Conservation (phyloP, 371 early-diverging fungal genomes). For the Mortierella sp. region DNA sequence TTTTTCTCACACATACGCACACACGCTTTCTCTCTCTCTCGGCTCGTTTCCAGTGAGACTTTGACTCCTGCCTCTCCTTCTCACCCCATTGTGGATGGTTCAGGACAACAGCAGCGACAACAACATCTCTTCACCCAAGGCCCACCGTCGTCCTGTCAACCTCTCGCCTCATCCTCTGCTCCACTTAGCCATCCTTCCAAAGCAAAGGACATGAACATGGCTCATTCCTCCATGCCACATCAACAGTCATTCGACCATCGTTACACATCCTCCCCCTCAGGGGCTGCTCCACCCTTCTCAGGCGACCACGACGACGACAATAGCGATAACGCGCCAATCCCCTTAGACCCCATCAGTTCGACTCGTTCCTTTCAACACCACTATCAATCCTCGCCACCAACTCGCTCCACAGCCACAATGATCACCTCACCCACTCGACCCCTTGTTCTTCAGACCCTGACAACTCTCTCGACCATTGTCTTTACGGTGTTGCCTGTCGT, state of each 20-base stretch:
- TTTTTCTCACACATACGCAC: neutral
- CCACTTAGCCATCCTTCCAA: conserved; percentile 1
- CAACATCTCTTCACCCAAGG: neutral
- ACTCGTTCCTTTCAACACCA: too few species aligned
- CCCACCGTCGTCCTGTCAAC: neutral
- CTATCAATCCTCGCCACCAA: too few species aligned
- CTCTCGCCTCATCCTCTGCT: neutral
- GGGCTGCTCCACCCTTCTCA: too few species aligned
- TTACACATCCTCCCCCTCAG: conserved; percentile 1
- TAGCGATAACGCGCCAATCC: too few species aligned
- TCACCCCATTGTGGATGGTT: too few species aligned
- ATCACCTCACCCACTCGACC: conserved; percentile 17
- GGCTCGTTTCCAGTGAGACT: too few species aligned
- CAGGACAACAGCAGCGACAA: too few species aligned
- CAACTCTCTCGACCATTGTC: conserved; percentile 41
- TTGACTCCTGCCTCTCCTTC: neutral
- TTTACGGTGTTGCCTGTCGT: conserved; percentile 45
- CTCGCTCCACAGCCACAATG: neutral
- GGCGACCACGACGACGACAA: too few species aligned
- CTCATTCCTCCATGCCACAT: neutral
- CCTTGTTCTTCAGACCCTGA: conserved; percentile 27
- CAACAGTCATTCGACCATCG: neutral
- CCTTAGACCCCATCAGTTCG: too few species aligned
- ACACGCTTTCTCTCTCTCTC: neutral
- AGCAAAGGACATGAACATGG: neutral